A percentile compares a stretch with the other conserved stretches of the same genome.
phyloP scores from a whole-genome alignment of 495 filamentous ascomycete species.

The Penicillium silybi region DNA sequence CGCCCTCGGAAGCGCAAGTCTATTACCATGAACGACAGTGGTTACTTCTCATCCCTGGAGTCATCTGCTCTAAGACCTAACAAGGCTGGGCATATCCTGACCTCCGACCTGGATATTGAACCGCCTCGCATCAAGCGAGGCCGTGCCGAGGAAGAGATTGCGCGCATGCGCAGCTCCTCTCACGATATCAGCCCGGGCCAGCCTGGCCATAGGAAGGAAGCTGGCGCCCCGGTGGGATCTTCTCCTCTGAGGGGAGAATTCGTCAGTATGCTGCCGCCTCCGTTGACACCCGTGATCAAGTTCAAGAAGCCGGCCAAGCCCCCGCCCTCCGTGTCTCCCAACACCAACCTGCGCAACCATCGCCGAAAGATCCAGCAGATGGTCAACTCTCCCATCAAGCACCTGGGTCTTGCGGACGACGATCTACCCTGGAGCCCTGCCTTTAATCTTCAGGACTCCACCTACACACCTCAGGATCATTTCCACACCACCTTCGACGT shows the following conservation, averaged over 20 bases:
- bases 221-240: slow-evolving; percentile 47
- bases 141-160: slow-evolving; percentile 92
- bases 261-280: slow-evolving; percentile 64
- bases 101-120: slow-evolving; percentile 67
- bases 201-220: slow-evolving; percentile 43
- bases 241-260: slow-evolving; percentile 57
- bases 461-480: slow-evolving; percentile 44
- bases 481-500: slow-evolving; percentile 63
- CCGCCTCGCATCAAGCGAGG: slow-evolving; percentile 79
- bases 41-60: slow-evolving; percentile 96
- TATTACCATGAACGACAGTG: slow-evolving; percentile 86
- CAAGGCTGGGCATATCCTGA: slow-evolving; percentile 55
- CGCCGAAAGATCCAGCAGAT: slow-evolving; percentile 81
- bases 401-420: slow-evolving; percentile 60
- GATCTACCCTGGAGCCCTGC: slow-evolving; percentile 72
- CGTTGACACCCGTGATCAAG: slow-evolving; percentile 81
- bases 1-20: slow-evolving; percentile 66
- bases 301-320: slow-evolving; percentile 79
- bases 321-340: slow-evolving; percentile 85
- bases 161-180: slow-evolving; percentile 84
- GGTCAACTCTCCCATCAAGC: slow-evolving; percentile 81
- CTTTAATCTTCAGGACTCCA: slow-evolving; percentile 61
- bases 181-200: slow-evolving; percentile 81
- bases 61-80: slow-evolving; percentile 80
- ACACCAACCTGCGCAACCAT: slow-evolving; percentile 90